A percentile compares a stretch with the other conserved stretches of the same genome.
Conservation (phyloP, 2,329 filamentous ascomycete species). For the Daldinia sp. region DNA sequence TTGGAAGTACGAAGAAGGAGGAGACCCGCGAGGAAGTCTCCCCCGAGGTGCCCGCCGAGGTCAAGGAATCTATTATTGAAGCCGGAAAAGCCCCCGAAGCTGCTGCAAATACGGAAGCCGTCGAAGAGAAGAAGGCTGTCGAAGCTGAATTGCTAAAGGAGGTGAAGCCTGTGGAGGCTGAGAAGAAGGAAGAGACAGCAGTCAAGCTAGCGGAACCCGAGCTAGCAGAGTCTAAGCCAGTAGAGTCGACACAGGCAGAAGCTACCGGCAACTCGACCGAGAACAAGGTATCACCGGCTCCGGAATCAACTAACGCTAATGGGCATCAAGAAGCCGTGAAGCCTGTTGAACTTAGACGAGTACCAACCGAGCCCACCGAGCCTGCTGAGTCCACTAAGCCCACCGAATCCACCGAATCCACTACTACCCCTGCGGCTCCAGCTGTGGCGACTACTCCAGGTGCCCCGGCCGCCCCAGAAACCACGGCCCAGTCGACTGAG, state of each 20-base stretch:
- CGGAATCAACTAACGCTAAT: constrained; percentile 43
- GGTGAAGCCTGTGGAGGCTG: constrained; percentile 57
- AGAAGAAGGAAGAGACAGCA: constrained; percentile 25
- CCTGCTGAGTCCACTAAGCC: constrained; percentile 22
- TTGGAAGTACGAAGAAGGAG: constrained; percentile 59
- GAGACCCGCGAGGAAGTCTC: constrained; percentile 59
- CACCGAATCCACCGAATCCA: constrained; percentile 9
- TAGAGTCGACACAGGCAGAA: constrained; percentile 32
- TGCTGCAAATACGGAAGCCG: constrained; percentile 73
- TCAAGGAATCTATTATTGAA: constrained; percentile 68
- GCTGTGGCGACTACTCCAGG: constrained; percentile 3
- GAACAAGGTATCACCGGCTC: constrained; percentile 37
- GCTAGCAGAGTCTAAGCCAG: constrained; percentile 34
- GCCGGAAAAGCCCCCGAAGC: constrained; percentile 77
- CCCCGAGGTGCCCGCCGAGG: constrained; percentile 65
- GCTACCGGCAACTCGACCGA: constrained; percentile 39
- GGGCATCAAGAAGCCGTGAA: constrained; percentile 41
- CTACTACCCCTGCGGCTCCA: constrained; percentile 32
- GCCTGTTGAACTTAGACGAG: constrained; percentile 35
- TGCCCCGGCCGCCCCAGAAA: neutral
- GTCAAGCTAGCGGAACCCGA: constrained; percentile 36
- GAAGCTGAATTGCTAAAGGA: constrained; percentile 80
- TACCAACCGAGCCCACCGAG: constrained; percentile 40
- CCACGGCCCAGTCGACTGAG: constrained; percentile 37
- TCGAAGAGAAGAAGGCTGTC: constrained; percentile 79